Conservation (phyloP, 768 basidiomycete species). For the Exidia glandulosa region DNA sequence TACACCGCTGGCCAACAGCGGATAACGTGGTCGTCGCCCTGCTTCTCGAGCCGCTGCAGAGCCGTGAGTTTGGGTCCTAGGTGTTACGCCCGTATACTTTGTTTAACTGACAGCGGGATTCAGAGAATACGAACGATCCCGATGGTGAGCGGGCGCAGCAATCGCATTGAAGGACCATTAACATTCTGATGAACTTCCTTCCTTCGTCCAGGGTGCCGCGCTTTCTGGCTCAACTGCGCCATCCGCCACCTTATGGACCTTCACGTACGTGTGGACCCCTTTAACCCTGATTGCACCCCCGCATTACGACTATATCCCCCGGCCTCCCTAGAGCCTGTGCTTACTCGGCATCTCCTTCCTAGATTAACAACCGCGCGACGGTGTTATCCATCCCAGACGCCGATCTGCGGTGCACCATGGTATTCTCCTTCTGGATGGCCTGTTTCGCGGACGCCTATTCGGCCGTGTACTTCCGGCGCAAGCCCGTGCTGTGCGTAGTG, state of each 20-base stretch:
- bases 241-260: conserved; percentile 72
- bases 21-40: conserved; percentile 78
- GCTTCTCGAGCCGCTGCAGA: conserved; percentile 75
- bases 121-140: conserved; percentile 65
- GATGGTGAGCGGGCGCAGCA: conserved; percentile 37
- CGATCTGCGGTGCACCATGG: conserved; percentile 72
- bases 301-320: too few relatives aligned
- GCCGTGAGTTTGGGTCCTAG: conserved; percentile 47
- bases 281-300: too few relatives aligned
- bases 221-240: conserved; percentile 73
- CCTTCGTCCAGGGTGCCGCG: conserved; percentile 52
- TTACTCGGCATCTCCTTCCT: background rate
- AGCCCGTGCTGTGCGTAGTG: conserved; percentile 54
- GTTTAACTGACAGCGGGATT: conserved; percentile 1
- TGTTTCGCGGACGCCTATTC: conserved; percentile 76
- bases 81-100: conserved; percentile 5
- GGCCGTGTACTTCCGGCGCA: conserved; percentile 73
- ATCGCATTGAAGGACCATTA: background rate
- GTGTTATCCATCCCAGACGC: conserved; percentile 62
- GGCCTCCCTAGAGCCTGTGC: background rate
- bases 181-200: background rate
- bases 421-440: conserved; percentile 92
- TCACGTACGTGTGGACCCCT: conserved; percentile 34
- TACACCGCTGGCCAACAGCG: conserved; percentile 65
- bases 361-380: conserved; percentile 81